A percentile compares a stretch with the other conserved stretches of the same genome.
phyloP scores from a whole-genome alignment of 371 early-diverging fungal species.

The Chytridiales sp. region DNA sequence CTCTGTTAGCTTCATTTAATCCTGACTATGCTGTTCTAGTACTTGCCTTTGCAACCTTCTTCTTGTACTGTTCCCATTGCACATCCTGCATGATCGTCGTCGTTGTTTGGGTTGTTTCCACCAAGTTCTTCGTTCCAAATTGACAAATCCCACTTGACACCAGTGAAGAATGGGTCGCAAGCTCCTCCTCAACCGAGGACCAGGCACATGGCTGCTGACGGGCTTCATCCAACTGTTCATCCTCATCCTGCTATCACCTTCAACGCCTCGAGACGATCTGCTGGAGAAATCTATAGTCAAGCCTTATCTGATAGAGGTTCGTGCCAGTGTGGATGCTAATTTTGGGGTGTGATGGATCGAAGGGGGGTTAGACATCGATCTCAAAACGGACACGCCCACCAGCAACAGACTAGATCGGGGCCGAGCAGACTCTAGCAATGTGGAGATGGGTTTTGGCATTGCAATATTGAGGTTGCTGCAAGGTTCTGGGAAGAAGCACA shows the following conservation, averaged over 20 bases:
- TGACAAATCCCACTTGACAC: too few species aligned
- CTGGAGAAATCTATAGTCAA: not conserved
- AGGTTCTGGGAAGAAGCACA: too few species aligned
- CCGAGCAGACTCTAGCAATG: conserved; percentile 1
- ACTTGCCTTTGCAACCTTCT: conserved; percentile 19
- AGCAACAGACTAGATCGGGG: not conserved
- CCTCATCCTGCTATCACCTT: too few species aligned
- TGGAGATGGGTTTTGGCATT: not conserved
- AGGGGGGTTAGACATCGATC: not conserved
- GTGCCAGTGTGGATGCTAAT: too few species aligned
- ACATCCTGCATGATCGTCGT: not conserved
- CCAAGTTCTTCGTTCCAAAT: not conserved
- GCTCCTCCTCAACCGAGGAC: not conserved
- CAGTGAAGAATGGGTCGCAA: not conserved
- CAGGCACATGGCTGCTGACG: not conserved
- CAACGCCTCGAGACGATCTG: not conserved
- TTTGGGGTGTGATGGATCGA: too few species aligned
- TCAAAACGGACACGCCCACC: not conserved
- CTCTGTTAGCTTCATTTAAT: too few species aligned
- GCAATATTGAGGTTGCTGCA: too few species aligned
- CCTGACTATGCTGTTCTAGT: not conserved
- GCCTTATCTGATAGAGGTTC: too few species aligned
- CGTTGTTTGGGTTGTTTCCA: not conserved
- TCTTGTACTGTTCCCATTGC: conserved; percentile 10
- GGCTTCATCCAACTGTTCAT: not conserved